phyloP scores from a whole-genome alignment of 2,329 filamentous ascomycete genomes.

The Aspergillus pseudoviridinutans region DNA sequence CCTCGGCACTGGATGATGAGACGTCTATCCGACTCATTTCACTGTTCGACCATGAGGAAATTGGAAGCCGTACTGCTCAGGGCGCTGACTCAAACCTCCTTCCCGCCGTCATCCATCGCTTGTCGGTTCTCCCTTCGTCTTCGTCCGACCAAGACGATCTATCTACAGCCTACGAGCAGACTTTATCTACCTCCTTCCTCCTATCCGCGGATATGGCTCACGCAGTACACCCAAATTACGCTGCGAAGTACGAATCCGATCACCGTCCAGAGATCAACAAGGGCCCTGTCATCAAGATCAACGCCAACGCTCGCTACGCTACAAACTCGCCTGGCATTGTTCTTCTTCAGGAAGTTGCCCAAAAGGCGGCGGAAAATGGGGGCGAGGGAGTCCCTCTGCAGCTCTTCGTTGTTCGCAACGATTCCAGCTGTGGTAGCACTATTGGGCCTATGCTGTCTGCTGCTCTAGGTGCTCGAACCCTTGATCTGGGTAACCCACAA shows the following conservation, averaged over 20 bases:
- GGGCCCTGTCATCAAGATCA: conserved; percentile 95
- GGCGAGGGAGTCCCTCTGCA: conserved; percentile 77
- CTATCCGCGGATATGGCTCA: conserved; percentile 98
- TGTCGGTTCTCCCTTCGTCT: conserved; percentile 71
- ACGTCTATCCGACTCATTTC: conserved; percentile 82
- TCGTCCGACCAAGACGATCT: conserved; percentile 57
- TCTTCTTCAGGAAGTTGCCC: conserved; percentile 80
- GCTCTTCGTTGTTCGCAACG: conserved; percentile 93
- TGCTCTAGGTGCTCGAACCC: conserved; percentile 76
- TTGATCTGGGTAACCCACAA: conserved; percentile 92
- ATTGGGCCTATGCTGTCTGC: conserved; percentile 97
- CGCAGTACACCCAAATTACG: conserved; percentile 92
- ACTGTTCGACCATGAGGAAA: conserved; percentile 97
- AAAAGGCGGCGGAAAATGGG: conserved; percentile 52
- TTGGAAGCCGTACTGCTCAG: conserved; percentile 87
- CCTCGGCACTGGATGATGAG: conserved; percentile 67
- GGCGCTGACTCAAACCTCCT: conserved; percentile 91
- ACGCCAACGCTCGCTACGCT: conserved; percentile 94
- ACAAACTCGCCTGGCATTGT: conserved; percentile 96
- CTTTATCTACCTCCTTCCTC: conserved; percentile 83
- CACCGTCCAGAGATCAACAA: conserved; percentile 96
- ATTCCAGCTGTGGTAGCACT: conserved; percentile 89
- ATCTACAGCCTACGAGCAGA: conserved; percentile 87
- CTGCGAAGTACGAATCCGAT: conserved; percentile 81
- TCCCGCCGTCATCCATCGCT: conserved; percentile 77